Base-by-base conservation (phyloP, 345 rosid genomes). In the Brassica juncea region DNA sequence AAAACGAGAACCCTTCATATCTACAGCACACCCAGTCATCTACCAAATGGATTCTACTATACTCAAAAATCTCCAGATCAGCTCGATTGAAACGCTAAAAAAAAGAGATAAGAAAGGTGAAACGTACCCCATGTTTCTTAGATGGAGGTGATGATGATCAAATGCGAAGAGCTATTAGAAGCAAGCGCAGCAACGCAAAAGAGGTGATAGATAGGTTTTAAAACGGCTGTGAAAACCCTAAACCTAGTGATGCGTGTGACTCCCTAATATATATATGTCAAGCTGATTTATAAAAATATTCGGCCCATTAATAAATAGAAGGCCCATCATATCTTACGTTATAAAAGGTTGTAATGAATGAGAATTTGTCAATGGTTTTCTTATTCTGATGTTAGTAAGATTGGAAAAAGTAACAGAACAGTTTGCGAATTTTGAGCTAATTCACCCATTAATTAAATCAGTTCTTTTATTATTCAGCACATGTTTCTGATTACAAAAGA, bases 121-220 rank as follows among this genome's bases (percentile, higher is more conserved):
- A 68, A n/a, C 66, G 35, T 68, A 80, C 82, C 82, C 82, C 78
- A 80, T 80, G 78, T 34, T 80, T 80, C 71, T 62, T 62, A 14
- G 71, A 80, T 60, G 60, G 66, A 61, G 75, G 47, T 32, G 74
- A 52, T 25, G 52, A 44, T 44, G 71, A 60, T 67, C 74, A 68
- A 71, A 15, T 16, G 57, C 57, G 6, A 49, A 67, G 70, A 73
- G 37, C 23, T 21, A 12, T 8, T 2, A 12, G 80, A 52, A 15
- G 60, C 23, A 27, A 21, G 62, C 28, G 54, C 54, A 47, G 1
- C 54, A 10, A 12, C 55, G 7, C 37, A 34, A 44, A 44, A 8
- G 67, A 37, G 19, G 8, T 44, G 64, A 72, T 44, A n/a, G n/a
- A 19, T 19, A n/a, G n/a, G 37, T 59, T 79, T 32, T 21, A 1